Evolutionary conservation across 1,139 yeast species (phyloP), one percentile per base, ranked within the genome.

Genomic region (Meyerozyma smithsonii): DNA sequence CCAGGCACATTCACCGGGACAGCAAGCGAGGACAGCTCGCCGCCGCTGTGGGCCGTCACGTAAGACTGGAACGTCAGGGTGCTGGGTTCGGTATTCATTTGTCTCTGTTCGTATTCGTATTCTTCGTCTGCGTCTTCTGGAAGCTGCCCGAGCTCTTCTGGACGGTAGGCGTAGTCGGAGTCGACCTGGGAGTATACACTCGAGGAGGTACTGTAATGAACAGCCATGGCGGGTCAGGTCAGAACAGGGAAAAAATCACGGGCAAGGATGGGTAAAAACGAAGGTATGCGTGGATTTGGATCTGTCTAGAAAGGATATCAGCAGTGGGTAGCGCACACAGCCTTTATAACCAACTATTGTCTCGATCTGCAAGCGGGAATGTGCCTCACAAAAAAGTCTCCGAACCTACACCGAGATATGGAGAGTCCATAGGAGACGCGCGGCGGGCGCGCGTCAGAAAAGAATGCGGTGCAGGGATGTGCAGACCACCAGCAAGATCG

Each of bases 161-260:
- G 35, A 24, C 48, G 41, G 35, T 41, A 44, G 7, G 42, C 45
- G 42, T 33, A 43, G 28, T 55, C 57, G 8, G 54, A 46, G 19
- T 58, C 62, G 11, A 51, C 44, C 1, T 62, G 52, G 16, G 66
- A 58, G 42, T 64, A 64, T 5, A 62, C 62, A 39, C 68, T 62
- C n/a, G 69, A 63, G 5, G 69, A 50, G 5, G 62, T 50, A 42
- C 69, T 63, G 39, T 49, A 46, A 20, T 39, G 43, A 30, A 40
- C 35, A 11, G 38, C 38, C 47, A 46, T 63, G 59, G 30, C 42
- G n/a, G n/a, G n/a, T n/a, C n/a, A n/a, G n/a, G n/a, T n/a, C n/a
- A n/a, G n/a, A n/a, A n/a, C n/a, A n/a, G n/a, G n/a, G n/a, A n/a
- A n/a, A n/a, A n/a, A 23, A 11, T 23, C 25, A 23, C 10, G 25